A percentile compares a stretch with the other conserved stretches of the same genome.
phyloP scores from a whole-genome alignment of 257 asterid species.

The Galeopsis tetrahit region DNA sequence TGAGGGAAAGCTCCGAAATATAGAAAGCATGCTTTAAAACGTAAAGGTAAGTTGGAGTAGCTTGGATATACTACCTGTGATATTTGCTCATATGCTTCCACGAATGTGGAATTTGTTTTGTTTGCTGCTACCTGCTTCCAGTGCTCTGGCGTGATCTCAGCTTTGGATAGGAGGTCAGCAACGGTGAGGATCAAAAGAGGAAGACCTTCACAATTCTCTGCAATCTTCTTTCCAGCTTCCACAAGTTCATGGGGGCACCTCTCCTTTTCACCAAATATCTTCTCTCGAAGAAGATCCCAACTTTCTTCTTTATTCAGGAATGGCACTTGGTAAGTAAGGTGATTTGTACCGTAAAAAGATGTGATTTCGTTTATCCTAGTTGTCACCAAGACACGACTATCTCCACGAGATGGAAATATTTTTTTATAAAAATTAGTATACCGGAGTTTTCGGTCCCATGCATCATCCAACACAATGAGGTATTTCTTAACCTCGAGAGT shows the following conservation, averaged over 20 bases:
- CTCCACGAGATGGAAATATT: background rate
- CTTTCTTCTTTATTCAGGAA: background rate
- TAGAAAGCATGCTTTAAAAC: constrained; percentile 26
- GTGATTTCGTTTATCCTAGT: background rate
- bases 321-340: background rate
- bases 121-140: too few relatives aligned
- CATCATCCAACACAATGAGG: constrained; percentile 5
- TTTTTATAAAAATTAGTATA: too few relatives aligned
- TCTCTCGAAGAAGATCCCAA: background rate
- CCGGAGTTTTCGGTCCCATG: background rate
- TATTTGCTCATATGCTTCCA: constrained; percentile 2
- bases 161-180: too few relatives aligned
- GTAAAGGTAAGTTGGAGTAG: background rate
- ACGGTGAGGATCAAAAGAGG: too few relatives aligned
- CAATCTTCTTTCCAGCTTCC: background rate
- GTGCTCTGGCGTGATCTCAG: too few relatives aligned
- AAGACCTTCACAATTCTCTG: too few relatives aligned
- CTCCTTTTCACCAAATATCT: constrained; percentile 8
- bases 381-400: background rate
- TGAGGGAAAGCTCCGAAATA: constrained; percentile 31
- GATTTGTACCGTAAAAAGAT: background rate
- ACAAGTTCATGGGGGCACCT: background rate
- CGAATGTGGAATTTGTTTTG: background rate
- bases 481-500: background rate
- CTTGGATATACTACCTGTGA: constrained; percentile 14